Evolutionary conservation across 306 rosid species (phyloP).

Genomic region (Vigna radiata): DNA sequence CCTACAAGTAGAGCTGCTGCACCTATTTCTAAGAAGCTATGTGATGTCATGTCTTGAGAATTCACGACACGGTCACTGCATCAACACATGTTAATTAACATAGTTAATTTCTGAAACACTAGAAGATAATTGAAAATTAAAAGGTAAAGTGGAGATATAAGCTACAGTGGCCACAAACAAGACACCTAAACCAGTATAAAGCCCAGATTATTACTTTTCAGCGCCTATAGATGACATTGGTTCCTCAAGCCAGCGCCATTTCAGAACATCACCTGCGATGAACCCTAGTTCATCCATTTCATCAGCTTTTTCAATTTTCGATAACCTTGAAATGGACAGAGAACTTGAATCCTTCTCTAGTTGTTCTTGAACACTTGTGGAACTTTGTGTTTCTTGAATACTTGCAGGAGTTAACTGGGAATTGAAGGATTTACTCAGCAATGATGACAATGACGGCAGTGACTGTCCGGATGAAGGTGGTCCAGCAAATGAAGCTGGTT

Average conservation of each 20-base stretch:
- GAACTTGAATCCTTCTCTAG: constrained; percentile 66
- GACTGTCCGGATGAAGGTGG: constrained; percentile 80
- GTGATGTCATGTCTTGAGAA: constrained; percentile 77
- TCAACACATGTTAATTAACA: constrained; percentile 44
- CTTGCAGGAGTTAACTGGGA: constrained; percentile 70
- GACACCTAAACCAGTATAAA: constrained; percentile 39
- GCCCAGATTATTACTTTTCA: constrained; percentile 63
- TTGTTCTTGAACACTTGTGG: constrained; percentile 64
- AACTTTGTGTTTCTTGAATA: constrained; percentile 59
- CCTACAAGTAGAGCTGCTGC: constrained; percentile 95
- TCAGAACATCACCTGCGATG: constrained; percentile 80
- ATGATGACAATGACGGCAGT: constrained; percentile 86
- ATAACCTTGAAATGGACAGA: constrained; percentile 69
- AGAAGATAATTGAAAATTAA: constrained; percentile 17
- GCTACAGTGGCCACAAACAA: constrained; percentile 4
- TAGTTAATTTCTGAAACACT: constrained; percentile 40
- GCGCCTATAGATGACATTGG: constrained; percentile 56
- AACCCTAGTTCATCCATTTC: constrained; percentile 73
- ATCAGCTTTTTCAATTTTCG: constrained; percentile 68
- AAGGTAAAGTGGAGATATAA: constrained; percentile 34
- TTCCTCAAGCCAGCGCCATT: constrained; percentile 98
- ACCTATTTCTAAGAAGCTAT: constrained; percentile 88
- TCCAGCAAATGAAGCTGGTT: constrained; percentile 89
- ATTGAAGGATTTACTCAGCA: constrained; percentile 92
- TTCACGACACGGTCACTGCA: constrained; percentile 70